phyloP scores from a whole-genome alignment of 2,329 filamentous ascomycete species.

The Diaporthe destruens region DNA sequence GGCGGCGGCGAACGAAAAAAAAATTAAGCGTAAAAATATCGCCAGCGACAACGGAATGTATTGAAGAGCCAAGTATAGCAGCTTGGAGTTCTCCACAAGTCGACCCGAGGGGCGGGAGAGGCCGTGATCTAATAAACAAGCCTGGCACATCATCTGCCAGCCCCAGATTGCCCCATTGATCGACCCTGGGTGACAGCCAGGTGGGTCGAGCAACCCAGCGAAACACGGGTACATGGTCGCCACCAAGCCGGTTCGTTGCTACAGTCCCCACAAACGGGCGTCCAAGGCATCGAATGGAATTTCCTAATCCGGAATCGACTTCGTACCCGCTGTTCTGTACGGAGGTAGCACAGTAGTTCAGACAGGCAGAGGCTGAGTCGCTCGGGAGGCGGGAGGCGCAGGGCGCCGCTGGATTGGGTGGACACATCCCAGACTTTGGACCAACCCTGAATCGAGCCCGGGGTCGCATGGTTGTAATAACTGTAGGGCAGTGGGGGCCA shows the following conservation, averaged over 20 bases:
- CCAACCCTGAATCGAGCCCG: constrained; percentile 25
- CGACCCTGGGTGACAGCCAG: background rate
- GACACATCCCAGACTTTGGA: constrained; percentile 2
- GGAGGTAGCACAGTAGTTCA: background rate
- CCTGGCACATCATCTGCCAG: background rate
- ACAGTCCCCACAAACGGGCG: background rate
- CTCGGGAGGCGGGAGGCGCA: constrained; percentile 21
- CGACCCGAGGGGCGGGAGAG: constrained; percentile 5
- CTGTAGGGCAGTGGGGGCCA: background rate
- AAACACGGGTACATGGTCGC: constrained; percentile 2
- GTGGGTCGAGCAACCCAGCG: background rate
- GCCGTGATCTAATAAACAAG: constrained; percentile 31
- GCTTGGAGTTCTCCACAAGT: background rate
- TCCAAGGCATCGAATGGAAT: constrained; percentile 3
- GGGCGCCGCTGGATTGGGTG: background rate
- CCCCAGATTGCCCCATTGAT: background rate
- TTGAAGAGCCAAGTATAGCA: constrained; percentile 15
- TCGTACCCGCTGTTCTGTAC: background rate
- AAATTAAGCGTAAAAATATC: constrained; percentile 12
- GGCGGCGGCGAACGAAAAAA: background rate
- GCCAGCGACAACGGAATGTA: constrained; percentile 27
- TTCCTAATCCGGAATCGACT: constrained; percentile 15
- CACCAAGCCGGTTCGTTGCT: background rate
- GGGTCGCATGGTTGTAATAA: constrained; percentile 25
- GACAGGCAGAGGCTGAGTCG: constrained; percentile 24